phyloP scores from a whole-genome alignment of 257 asterid genomes.

The Solanum clarkiae region DNA sequence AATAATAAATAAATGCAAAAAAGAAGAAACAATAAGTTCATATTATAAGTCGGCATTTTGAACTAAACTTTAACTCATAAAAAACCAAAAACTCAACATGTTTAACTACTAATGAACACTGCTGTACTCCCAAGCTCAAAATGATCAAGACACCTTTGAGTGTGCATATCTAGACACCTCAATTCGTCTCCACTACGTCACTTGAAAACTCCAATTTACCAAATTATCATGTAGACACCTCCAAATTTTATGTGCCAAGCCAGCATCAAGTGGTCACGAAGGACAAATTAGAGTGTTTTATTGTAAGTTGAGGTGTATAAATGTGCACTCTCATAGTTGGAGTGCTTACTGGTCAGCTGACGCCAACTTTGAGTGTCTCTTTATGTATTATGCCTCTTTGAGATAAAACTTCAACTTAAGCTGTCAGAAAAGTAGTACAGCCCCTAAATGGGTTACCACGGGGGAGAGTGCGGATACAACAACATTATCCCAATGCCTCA shows the following conservation, averaged over 20 bases:
- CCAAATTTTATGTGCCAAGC: neutral
- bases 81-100: neutral
- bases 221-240: neutral
- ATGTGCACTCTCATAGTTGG: neutral
- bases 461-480: neutral
- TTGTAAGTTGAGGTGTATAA: neutral
- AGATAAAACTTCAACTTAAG: neutral
- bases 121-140: neutral
- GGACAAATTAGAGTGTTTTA: neutral
- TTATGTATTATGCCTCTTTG: neutral
- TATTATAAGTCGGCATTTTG: neutral
- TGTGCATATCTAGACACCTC: neutral
- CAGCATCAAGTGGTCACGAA: neutral
- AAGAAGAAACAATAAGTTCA: neutral
- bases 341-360: neutral
- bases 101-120: neutral
- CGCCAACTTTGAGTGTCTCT: neutral
- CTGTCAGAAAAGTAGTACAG: neutral
- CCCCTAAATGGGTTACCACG: neutral
- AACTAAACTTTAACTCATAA: neutral
- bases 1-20: neutral
- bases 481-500: no score
- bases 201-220: neutral
- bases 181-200: neutral
- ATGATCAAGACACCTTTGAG: neutral